Conservation (phyloP, 2,329 filamentous ascomycete genomes). For the Neofusicoccum parvum region DNA sequence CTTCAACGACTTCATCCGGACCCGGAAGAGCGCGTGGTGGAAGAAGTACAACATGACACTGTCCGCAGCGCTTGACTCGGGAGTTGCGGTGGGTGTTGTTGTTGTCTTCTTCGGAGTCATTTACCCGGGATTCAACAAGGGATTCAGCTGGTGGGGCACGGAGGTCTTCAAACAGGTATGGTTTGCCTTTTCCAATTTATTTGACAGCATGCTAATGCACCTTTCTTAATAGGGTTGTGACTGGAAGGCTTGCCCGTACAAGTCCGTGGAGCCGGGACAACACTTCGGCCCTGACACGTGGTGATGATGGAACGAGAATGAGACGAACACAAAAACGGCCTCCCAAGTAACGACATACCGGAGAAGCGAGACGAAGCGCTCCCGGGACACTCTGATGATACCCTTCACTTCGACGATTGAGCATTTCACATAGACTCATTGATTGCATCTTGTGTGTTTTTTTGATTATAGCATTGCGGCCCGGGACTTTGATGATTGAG, state of each 20-base stretch:
- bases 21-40: slow-evolving; percentile 76
- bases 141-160: slow-evolving; percentile 86
- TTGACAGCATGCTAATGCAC: not conserved
- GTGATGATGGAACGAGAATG: slow-evolving; percentile 24
- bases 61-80: slow-evolving; percentile 79
- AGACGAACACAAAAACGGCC: not conserved
- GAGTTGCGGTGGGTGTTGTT: slow-evolving; percentile 78
- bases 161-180: slow-evolving; percentile 72
- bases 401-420: slow-evolving; percentile 13
- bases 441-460: slow-evolving; percentile 6
- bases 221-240: slow-evolving; percentile 64
- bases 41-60: slow-evolving; percentile 89
- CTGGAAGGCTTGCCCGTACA: slow-evolving; percentile 78
- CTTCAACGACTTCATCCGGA: slow-evolving; percentile 78
- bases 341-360: not conserved
- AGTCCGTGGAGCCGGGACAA: slow-evolving; percentile 50
- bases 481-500: not conserved
- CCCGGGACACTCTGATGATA: not conserved
- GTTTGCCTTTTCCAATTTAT: slow-evolving; percentile 23
- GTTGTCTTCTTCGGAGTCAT: slow-evolving; percentile 84
- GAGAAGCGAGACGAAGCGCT: not conserved
- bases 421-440: slow-evolving; percentile 11
- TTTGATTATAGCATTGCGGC: not conserved
- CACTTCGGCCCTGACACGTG: slow-evolving; percentile 39
- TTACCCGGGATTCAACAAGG: slow-evolving; percentile 74